Evolutionary conservation across 2,329 filamentous ascomycete species (phyloP), one percentile per base, ranked within the genome.

Genomic region (Talaromyces rugulosus): DNA sequence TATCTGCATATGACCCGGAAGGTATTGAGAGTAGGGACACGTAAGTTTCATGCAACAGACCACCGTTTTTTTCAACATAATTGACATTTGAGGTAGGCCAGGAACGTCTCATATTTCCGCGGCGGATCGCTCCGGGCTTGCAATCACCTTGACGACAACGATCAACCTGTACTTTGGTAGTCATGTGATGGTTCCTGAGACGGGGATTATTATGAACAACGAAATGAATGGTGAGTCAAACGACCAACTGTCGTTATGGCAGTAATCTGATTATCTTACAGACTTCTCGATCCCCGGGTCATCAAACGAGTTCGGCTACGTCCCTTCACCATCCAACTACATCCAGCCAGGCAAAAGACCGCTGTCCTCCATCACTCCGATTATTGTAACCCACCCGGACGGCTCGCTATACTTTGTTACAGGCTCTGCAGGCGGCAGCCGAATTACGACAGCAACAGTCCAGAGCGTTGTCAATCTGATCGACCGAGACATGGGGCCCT

Each of bases 161-260:
- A 81, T 97, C 61, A 97, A 97, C 75, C 81, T 95, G 4, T 82
- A 95, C 3, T 98, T 96, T 69, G 94, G 94, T 53, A 89, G 87
- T 31, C 82, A 87, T 23, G 75, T 96, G 65, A 86, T 96, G 76
- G 89, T 94, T 0, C 91, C 92, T 0, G 84, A 89, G 67, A 93
- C 92, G 0, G 93, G 93, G 18, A 83, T 96, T 62, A 91, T 96
- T 60, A 85, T 96, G 80, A 85, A 85, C 66, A 80, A 84, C 65
- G 80, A 85, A 66, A 85, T 85, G 83, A 81, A 85, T 75, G 81
- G 74, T 80, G 82, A 65, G 79, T 5, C 34, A 6, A 36, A 79
- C 61, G 78, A 23, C 12, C 23, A 78, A 23, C 55, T 30, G 12
- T 7, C 18, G 28, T 6, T 52, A 51, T 28, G 16, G 42, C 18